A percentile compares a stretch with the other conserved stretches of the same genome.
Evolutionary conservation across 768 basidiomycete species (phyloP).

Genomic region (Tephrocybe sp.): DNA sequence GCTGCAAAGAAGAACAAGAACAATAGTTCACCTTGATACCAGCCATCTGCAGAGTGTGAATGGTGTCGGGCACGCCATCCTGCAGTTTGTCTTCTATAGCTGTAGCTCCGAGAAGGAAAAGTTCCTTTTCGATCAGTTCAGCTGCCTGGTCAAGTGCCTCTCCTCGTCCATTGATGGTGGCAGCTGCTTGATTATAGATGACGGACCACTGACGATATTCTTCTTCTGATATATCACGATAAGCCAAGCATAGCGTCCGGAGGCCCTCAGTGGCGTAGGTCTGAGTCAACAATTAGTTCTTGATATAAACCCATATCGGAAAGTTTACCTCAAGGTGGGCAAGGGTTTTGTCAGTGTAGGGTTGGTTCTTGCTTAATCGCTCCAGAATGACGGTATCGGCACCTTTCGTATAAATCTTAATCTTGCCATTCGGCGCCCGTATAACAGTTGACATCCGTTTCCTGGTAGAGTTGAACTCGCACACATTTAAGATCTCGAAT

Average conservation of each 20-base stretch:
- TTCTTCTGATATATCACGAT: slow-evolving; percentile 84
- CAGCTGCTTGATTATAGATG: slow-evolving; percentile 89
- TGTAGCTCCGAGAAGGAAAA: slow-evolving; percentile 91
- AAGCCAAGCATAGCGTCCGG: slow-evolving; percentile 94
- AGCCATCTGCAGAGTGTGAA: slow-evolving; percentile 96
- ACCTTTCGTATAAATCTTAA: slow-evolving; percentile 95
- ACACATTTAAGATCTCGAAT: slow-evolving; percentile 92
- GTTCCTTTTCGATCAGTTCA: slow-evolving; percentile 92
- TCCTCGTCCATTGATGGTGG: slow-evolving; percentile 92
- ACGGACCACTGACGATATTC: slow-evolving; percentile 89
- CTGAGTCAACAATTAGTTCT: slow-evolving; percentile 30
- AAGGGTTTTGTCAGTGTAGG: slow-evolving; percentile 82
- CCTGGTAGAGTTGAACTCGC: slow-evolving; percentile 97
- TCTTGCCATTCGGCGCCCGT: slow-evolving; percentile 81
- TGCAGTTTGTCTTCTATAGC: slow-evolving; percentile 99
- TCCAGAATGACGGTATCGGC: slow-evolving; percentile 98
- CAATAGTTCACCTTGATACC: slow-evolving; percentile 78
- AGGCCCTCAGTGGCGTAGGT: slow-evolving; percentile 98
- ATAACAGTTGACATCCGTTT: slow-evolving; percentile 98
- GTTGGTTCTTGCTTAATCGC: slow-evolving; percentile 81
- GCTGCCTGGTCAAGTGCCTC: slow-evolving; percentile 95
- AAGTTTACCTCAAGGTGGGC: slow-evolving; percentile 80
- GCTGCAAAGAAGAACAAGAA: background rate
- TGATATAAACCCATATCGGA: slow-evolving; percentile 1
- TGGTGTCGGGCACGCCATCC: slow-evolving; percentile 97